Evolutionary conservation across 169 alveolate genomes (phyloP), one percentile per base, ranked within the genome.

Genomic region (Babesia ovata): DNA sequence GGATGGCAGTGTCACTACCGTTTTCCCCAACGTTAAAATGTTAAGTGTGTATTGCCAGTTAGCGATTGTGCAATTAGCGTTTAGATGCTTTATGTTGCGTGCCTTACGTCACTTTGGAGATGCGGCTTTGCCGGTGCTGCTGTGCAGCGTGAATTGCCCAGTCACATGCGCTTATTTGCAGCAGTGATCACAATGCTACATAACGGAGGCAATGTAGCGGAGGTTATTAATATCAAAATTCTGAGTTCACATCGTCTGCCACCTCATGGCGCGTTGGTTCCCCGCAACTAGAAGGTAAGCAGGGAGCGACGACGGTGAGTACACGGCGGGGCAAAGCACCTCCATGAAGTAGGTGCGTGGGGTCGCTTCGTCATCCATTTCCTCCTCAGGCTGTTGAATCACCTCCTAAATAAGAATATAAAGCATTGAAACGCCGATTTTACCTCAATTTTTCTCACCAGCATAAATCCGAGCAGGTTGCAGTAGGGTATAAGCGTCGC

Each of bases 271-370:
- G 39, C 78, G 75, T 26, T 61, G 59, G 33, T 75, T 66, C 29
- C 93, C 90, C 7, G 93, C 88, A 26, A 88, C 76, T 21, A 88
- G 63, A 26, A 88, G 85, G 82, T 42, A 79, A 0, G 86, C 75
- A 24, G 93, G 93, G 8, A 88, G 75, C 44, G 86, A 75, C 28
- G 90, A 74, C 19, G 91, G 76, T 17, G 93, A 77, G 57, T 85
- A 63, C 26, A 67, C 56, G 17, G 81, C 46, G n/a, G 90, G 92
- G 39, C 93, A 88, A 19, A 82, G 17, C 10, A 63, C 84, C 48
- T 87, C 93, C 19, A 77, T 45, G 24, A 65, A 63, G 63, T 69
- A 81, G 29, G 46, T 63, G 19, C 67, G 48, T 19, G 57, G 26
- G 2, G 65, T 42, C 10, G 21, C 33, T 29, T 71, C 57, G 44